A percentile compares a stretch with the other conserved stretches of the same genome.
These are phyloP conservation scores for Boeremia lycopersici DNA, from an alignment of 2,329 filamentous ascomycete genomes.

Conservation along the genomic window DNA sequence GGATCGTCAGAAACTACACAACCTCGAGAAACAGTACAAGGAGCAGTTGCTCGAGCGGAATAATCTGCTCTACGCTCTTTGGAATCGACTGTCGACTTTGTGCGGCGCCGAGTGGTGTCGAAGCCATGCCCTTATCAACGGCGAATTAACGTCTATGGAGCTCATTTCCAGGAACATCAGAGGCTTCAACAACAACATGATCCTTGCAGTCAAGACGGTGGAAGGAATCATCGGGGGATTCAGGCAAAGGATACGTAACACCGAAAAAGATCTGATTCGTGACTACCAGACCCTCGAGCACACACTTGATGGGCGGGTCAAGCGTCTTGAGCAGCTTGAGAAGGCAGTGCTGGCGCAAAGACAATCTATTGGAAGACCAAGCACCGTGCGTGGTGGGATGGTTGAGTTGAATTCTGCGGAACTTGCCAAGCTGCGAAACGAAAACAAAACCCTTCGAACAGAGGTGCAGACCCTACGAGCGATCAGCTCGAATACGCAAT, in stretches of 20 bases:
- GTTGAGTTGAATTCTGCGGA: constrained; percentile 57
- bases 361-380: constrained; percentile 47
- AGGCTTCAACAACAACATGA: constrained; percentile 86
- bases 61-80: constrained; percentile 82
- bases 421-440: constrained; percentile 62
- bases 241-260: constrained; percentile 76
- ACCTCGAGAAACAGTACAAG: constrained; percentile 78
- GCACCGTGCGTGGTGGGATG: constrained; percentile 47
- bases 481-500: constrained; percentile 40
- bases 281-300: constrained; percentile 88
- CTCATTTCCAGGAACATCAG: constrained; percentile 84
- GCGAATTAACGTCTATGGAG: constrained; percentile 83
- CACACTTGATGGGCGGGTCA: constrained; percentile 77
- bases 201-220: constrained; percentile 84
- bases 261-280: constrained; percentile 89
- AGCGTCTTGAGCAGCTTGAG: constrained; percentile 88
- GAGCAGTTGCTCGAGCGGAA: constrained; percentile 92
- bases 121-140: constrained; percentile 85
- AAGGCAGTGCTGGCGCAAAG: constrained; percentile 63
- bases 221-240: constrained; percentile 81
- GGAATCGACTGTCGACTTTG: constrained; percentile 83
- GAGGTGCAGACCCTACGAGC: constrained; percentile 69
- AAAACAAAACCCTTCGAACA: constrained; percentile 65
- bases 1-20: constrained; percentile 76
- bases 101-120: constrained; percentile 94